phyloP scores from a whole-genome alignment of 768 basidiomycete genomes.

The Lentinula edodes region DNA sequence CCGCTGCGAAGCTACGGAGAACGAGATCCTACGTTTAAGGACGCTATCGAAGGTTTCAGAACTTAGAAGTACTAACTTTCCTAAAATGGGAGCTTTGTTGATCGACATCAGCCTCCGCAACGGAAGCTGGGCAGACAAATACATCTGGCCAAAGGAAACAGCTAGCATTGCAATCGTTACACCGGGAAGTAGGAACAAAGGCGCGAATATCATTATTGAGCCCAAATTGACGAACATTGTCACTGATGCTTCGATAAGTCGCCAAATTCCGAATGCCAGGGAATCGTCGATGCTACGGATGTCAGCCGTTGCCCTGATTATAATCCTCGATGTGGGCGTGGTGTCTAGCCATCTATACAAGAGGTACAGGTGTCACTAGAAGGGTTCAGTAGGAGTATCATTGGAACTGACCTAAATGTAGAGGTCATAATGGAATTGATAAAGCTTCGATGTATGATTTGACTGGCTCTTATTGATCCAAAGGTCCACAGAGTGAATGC shows the following conservation, averaged over 20 bases:
- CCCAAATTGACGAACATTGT: slow-evolving; percentile 36
- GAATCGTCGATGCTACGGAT: slow-evolving; percentile 18
- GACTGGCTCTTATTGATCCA: slow-evolving; percentile 1
- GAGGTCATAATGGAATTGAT: slow-evolving; percentile 36
- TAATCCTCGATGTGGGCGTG: slow-evolving; percentile 27
- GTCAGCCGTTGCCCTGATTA: slow-evolving; percentile 45
- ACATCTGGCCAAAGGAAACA: slow-evolving; percentile 35
- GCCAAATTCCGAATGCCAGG: neutral
- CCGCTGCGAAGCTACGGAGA: slow-evolving; percentile 37
- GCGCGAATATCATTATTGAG: slow-evolving; percentile 39
- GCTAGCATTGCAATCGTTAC: slow-evolving; percentile 36
- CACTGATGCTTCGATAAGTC: slow-evolving; percentile 10
- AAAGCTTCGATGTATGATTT: slow-evolving; percentile 26
- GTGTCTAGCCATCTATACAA: slow-evolving; percentile 20
- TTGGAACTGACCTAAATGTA: slow-evolving; percentile 23
- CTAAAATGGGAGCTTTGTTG: slow-evolving; percentile 27
- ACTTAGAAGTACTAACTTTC: slow-evolving; percentile 29
- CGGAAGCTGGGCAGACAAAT: slow-evolving; percentile 41
- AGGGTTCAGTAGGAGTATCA: too few relatives aligned
- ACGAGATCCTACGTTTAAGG: slow-evolving; percentile 10
- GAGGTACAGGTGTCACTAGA: neutral
- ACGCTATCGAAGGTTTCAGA: slow-evolving; percentile 15
- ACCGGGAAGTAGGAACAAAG: slow-evolving; percentile 42
- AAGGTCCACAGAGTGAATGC: slow-evolving; percentile 2
- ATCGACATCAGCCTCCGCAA: slow-evolving; percentile 45